Base-by-base conservation (phyloP, 202 grass and related monocot species). In the Musa balbisiana region DNA sequence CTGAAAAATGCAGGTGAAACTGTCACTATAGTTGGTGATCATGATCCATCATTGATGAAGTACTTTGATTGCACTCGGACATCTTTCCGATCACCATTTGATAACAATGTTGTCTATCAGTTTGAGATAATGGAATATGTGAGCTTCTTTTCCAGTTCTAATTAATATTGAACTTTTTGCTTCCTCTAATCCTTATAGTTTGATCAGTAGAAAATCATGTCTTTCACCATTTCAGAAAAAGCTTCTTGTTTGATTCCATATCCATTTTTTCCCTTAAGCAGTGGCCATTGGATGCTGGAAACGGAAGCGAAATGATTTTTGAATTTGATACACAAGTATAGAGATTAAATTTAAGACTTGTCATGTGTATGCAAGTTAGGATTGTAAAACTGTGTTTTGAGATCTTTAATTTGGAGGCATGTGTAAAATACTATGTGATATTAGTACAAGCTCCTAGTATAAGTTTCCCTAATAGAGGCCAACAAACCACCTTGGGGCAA, bases 71-170 rank as follows among this genome's bases (percentile, higher is more conserved):
- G 91, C 82, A 99, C 96, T 13, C 81, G 96, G 67, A 88, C 96
- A 33, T 80, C 87, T 21, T 70, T 83, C 71, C 91, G 91, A 43
- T 90, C 95, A 73, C 80, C 91, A 16, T 99, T 99, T 83, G 91
- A 98, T 33, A 85, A 89, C 25, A 90, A 99, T 72, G 95, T 99
- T 43, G 91, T 99, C 53, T 99, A 90, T 85, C 95, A 95, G 69
- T 99, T 95, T 13, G 95, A 99, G 79, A 92, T 90, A 68, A 99
- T 99, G 91, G 95, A 99, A 99, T 95, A 99, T 87, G 95, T 99
- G 77, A 55, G 88, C 85, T 84, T 71, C 80, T 80, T 71, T 63
- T 49, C 15, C 9, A 3, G 55, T 17, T 69, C 20, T 26, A 64
- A 52, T 23, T 79, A 55, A 58, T 16, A 25, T 55, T 67, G 73